Conservation (phyloP, 2,329 filamentous ascomycete genomes). For the Raffaelea albimanens region DNA sequence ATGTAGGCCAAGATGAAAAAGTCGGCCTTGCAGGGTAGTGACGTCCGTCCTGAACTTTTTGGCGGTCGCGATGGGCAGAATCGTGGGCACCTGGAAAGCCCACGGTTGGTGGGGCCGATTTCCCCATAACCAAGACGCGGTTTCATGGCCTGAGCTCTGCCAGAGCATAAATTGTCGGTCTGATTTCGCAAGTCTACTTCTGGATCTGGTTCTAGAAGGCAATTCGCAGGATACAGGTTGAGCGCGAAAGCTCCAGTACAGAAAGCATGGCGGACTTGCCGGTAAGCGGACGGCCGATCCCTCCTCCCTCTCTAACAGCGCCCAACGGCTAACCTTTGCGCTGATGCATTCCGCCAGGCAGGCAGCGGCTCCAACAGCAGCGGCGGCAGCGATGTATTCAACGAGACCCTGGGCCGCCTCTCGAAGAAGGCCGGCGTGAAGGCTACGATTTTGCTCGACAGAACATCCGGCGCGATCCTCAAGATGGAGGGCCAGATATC, state of each 20-base stretch:
- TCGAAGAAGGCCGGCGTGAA: conserved; percentile 72
- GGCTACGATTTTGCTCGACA: conserved; percentile 66
- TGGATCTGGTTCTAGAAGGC: too few relatives aligned
- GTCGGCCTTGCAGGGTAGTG: too few relatives aligned
- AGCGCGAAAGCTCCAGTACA: conserved; percentile 3
- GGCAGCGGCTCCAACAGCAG: conserved; percentile 39
- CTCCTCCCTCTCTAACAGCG: background rate
- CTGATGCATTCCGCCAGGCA: conserved; percentile 19
- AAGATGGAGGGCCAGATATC: conserved; percentile 63
- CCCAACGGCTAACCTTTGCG: conserved; percentile 1
- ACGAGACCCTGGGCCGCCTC: conserved; percentile 57
- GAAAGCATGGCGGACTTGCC: conserved; percentile 9
- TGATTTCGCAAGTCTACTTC: too few relatives aligned
- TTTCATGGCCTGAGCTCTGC: background rate
- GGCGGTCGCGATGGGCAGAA: conserved; percentile 24
- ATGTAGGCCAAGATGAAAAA: too few relatives aligned
- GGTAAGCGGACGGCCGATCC: conserved; percentile 1
- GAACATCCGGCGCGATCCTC: conserved; percentile 61
- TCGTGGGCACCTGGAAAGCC: background rate
- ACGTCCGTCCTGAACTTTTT: conserved; percentile 16
- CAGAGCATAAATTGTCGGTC: too few relatives aligned
- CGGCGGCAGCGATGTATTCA: conserved; percentile 46
- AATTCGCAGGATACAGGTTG: background rate
- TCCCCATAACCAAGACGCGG: background rate
- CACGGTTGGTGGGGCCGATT: background rate